A percentile compares a stretch with the other conserved stretches of the same genome.
These are phyloP conservation scores for Euphrasia confusa DNA, from an alignment of 257 asterid species.

Conservation along the genomic window DNA sequence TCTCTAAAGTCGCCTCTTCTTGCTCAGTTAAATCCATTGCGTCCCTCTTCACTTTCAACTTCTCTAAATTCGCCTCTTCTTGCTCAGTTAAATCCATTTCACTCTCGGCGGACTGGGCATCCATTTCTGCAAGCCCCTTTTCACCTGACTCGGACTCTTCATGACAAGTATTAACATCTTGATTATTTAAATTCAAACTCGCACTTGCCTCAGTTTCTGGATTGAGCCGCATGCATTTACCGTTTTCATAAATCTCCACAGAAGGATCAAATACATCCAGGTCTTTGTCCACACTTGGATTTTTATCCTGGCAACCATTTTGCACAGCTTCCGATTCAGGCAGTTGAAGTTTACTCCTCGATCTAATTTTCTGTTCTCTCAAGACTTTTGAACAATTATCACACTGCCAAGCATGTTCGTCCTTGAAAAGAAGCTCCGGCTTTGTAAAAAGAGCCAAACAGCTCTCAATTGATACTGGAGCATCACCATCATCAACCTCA, in stretches of 20 bases:
- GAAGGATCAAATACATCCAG: constrained; percentile 24
- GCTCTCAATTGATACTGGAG: constrained; percentile 83
- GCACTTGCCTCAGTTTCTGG: constrained; percentile 29
- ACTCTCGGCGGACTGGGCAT: constrained; percentile 15
- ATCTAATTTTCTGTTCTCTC: constrained; percentile 38
- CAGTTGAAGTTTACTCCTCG: constrained; percentile 32
- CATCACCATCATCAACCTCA: constrained; percentile 79
- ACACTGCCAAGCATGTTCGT: constrained; percentile 92
- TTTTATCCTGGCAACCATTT: constrained; percentile 28
- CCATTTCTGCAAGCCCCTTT: constrained; percentile 26
- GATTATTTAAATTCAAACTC: constrained; percentile 25
- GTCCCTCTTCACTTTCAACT: constrained; percentile 55
- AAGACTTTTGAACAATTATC: constrained; percentile 78
- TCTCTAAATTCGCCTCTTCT: constrained; percentile 39
- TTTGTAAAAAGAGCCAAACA: constrained; percentile 72
- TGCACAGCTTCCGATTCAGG: constrained; percentile 2
- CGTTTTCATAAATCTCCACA: constrained; percentile 30
- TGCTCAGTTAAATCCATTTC: constrained; percentile 36
- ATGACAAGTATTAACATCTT: constrained; percentile 21
- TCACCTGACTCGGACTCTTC: constrained; percentile 27
- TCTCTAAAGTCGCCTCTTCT: constrained; percentile 39
- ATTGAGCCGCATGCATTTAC: constrained; percentile 20
- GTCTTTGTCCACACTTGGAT: constrained; percentile 25
- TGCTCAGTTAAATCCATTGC: constrained; percentile 41
- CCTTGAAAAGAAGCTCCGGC: constrained; percentile 76